Conservation (phyloP, 108 stramenopile species). For the Nitzschia palea region DNA sequence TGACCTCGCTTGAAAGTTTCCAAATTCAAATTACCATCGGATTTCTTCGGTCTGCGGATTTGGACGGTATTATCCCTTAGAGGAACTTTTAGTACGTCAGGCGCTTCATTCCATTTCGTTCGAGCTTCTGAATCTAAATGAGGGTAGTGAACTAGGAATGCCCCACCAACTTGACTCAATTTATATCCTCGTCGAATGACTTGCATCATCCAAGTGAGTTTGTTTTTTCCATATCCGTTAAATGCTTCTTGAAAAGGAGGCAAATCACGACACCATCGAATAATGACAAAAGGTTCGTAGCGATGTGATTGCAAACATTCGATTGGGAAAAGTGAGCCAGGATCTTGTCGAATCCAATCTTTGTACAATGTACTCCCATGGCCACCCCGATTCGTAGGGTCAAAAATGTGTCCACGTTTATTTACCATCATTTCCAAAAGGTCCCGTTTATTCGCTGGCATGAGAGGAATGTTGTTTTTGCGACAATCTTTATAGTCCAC, state of each 20-base stretch:
- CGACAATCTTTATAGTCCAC: constrained; percentile 56
- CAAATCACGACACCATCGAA: constrained; percentile 69
- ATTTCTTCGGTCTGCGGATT: constrained; percentile 4
- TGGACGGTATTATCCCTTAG: not conserved
- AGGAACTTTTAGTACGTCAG: constrained; percentile 22
- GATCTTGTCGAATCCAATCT: constrained; percentile 50
- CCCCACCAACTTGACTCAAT: constrained; percentile 62
- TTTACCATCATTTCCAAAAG: constrained; percentile 29
- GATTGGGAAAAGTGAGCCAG: constrained; percentile 42
- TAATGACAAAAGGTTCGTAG: constrained; percentile 82
- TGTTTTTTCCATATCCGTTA: constrained; percentile 86
- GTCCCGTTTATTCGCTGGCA: constrained; percentile 51
- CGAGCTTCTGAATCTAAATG: constrained; percentile 69
- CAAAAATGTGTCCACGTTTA: constrained; percentile 55
- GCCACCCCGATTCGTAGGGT: constrained; percentile 81
- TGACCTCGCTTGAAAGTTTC: constrained; percentile 57
- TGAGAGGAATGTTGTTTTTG: constrained; percentile 57
- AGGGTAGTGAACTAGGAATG: constrained; percentile 82
- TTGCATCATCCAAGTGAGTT: constrained; percentile 85
- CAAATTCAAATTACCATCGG: constrained; percentile 39
- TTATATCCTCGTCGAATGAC: constrained; percentile 56
- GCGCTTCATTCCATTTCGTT: constrained; percentile 70
- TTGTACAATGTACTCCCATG: constrained; percentile 77
- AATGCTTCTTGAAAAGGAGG: constrained; percentile 81
- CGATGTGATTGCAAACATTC: constrained; percentile 75